Evolutionary conservation across 148 eudicot species (phyloP), one percentile per base, ranked within the genome.

Genomic region (Cornus controversa): DNA sequence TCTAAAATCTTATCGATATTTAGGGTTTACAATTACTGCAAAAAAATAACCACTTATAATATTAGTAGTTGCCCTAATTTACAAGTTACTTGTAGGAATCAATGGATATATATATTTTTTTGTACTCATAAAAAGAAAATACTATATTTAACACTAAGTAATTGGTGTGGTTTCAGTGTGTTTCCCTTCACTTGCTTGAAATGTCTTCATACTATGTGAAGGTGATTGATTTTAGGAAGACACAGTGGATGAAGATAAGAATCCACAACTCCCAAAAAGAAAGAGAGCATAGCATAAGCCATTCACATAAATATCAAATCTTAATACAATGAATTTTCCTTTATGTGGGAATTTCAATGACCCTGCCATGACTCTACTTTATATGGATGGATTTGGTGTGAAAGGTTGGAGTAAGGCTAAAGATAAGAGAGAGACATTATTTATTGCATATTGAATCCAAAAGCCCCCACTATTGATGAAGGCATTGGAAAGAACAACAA

Each of bases 371-470:
- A 16, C 47, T 34, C 72, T 71, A 65, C 79, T 81, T 76, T 81
- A 37, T 15, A 62, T 28, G 22, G 67, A 79, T 62, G 77, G 72
- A 79, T 73, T 73, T 63, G 62, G 62, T 60, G 62, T 65, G 79
- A 78, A 62, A 74, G 79, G 71, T 40, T 83, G 86, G 86, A 83
- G 83, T 77, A 54, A 73, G 80, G 53, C 47, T 73, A 80, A 77
- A 80, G 80, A 73, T 77, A 69, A 65, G 20, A 31, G 70, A n/a
- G n/a, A n/a, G 75, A 73, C 71, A n/a, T 70, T 54, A 29, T 66
- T 75, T 75, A 75, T 75, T 76, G 83, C 79, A 80, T 29, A 68
- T 70, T 82, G 84, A 82, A 78, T 73, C 67, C 57, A 15, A 36
- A 82, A 45, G n/a, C 64, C 14, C 73, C 81, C 80, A 77, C 84